Percentiles rank a stretch among this genome's conserved stretches.
These are phyloP conservation scores for Multifurca ochricompacta DNA, from an alignment of 768 basidiomycete genomes.

Conservation along the genomic window DNA sequence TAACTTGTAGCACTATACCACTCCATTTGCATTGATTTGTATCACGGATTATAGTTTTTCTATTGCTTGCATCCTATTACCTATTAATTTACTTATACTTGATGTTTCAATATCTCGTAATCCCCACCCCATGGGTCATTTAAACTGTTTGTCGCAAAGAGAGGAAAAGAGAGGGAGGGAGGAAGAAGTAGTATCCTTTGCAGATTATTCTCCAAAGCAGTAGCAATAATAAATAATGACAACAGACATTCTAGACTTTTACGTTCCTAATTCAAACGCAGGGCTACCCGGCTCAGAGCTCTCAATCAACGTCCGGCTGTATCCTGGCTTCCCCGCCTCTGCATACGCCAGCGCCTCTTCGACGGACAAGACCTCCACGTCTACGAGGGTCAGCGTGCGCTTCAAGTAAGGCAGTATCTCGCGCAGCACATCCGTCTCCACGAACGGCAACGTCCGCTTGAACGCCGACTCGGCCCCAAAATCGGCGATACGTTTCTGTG, in stretches of 20 bases:
- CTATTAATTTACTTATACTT: too few relatives aligned
- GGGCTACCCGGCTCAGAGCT: slow-evolving; percentile 83
- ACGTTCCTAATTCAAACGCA: slow-evolving; percentile 82
- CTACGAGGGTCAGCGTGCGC: slow-evolving; percentile 59
- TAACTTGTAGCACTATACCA: neutral
- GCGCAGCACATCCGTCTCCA: slow-evolving; percentile 62
- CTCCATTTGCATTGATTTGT: too few relatives aligned
- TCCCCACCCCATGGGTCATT: too few relatives aligned
- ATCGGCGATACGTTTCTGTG: slow-evolving; percentile 76
- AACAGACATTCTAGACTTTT: slow-evolving; percentile 20
- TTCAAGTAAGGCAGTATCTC: slow-evolving; percentile 76
- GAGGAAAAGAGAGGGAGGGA: neutral
- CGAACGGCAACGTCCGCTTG: slow-evolving; percentile 76
- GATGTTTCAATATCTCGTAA: too few relatives aligned
- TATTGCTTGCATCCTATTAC: too few relatives aligned
- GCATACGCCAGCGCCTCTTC: slow-evolving; percentile 55
- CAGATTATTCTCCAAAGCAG: neutral
- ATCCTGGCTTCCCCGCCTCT: slow-evolving; percentile 41
- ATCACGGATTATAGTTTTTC: too few relatives aligned
- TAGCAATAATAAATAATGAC: neutral
- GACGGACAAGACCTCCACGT: slow-evolving; percentile 63
- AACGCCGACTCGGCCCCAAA: slow-evolving; percentile 72
- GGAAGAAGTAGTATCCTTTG: neutral
- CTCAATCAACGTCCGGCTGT: slow-evolving; percentile 64
- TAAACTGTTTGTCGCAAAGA: too few relatives aligned